These are phyloP conservation scores for Leccinum disarticulatum DNA, from an alignment of 768 basidiomycete genomes.

Conservation along the genomic window DNA sequence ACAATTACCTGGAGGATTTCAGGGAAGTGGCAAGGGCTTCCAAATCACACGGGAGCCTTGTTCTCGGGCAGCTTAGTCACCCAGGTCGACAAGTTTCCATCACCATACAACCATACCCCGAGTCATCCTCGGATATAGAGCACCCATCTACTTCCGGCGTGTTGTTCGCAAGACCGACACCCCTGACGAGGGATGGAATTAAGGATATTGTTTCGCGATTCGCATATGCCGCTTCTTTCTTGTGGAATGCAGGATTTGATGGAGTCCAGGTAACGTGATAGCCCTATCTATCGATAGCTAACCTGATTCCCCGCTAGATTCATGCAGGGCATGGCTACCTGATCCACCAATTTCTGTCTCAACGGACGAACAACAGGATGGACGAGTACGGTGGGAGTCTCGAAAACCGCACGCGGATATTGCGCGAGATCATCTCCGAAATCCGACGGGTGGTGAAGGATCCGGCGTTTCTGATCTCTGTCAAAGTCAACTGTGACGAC, in stretches of 20 bases:
- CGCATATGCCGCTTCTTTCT: constrained; percentile 52
- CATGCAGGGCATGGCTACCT: constrained; percentile 46
- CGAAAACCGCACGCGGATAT: constrained; percentile 50
- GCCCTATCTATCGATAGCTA: not conserved
- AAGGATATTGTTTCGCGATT: constrained; percentile 50
- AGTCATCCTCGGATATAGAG: constrained; percentile 35
- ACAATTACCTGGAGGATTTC: constrained; percentile 24
- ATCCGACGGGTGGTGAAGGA: constrained; percentile 39
- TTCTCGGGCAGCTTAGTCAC: constrained; percentile 35
- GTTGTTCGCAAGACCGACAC: constrained; percentile 31
- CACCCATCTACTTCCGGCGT: constrained; percentile 35
- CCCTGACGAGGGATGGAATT: constrained; percentile 49
- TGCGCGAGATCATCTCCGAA: constrained; percentile 46
- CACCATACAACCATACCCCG: constrained; percentile 36
- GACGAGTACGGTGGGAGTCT: constrained; percentile 58
- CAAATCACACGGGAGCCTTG: constrained; percentile 30
- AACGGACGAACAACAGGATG: constrained; percentile 44
- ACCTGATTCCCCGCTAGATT: constrained; percentile 27
- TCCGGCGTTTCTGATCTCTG: constrained; percentile 31
- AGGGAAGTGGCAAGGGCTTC: constrained; percentile 30
- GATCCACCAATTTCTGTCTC: constrained; percentile 49
- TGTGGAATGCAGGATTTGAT: constrained; percentile 63
- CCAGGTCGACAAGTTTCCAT: constrained; percentile 36
- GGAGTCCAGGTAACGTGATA: constrained; percentile 47
- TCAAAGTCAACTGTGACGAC: constrained; percentile 36